A percentile compares a stretch with the other conserved stretches of the same genome.
Conservation (phyloP, 768 basidiomycete species). For the Filobasidium wieringae region DNA sequence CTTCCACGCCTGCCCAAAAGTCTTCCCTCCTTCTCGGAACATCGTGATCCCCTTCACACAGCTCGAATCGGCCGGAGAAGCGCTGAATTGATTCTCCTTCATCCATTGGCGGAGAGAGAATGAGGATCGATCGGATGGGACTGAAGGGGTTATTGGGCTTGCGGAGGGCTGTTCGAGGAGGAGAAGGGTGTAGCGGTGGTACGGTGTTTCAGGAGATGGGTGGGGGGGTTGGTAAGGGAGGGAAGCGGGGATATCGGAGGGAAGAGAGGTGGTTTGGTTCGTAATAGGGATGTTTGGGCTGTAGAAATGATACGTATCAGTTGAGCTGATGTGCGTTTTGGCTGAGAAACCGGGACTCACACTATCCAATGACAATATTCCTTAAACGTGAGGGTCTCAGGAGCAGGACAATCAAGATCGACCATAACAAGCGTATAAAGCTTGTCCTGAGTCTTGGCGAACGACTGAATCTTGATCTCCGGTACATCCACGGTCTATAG, state of each 20-base stretch:
- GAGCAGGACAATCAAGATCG: constrained; percentile 81
- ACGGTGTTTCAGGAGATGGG: constrained; percentile 74
- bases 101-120: constrained; percentile 15
- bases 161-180: constrained; percentile 56
- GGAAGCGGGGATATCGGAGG: constrained; percentile 17
- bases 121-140: constrained; percentile 1
- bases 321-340: constrained; percentile 1
- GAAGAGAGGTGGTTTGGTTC: constrained; percentile 40
- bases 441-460: not conserved
- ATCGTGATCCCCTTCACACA: constrained; percentile 6
- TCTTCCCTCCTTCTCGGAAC: constrained; percentile 16
- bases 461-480: too few relatives aligned
- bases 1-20: constrained; percentile 11
- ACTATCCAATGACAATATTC: constrained; percentile 76
- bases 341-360: constrained; percentile 43
- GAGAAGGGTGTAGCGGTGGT: constrained; percentile 76
- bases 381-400: constrained; percentile 52
- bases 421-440: constrained; percentile 61
- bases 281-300: constrained; percentile 77
- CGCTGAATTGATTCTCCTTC: constrained; percentile 6
- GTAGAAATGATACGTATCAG: not conserved
- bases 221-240: constrained; percentile 71
- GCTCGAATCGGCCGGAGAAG: not conserved
- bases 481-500: too few relatives aligned
- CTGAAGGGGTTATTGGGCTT: not conserved